Evolutionary conservation across 176 grass and related monocot genomes (phyloP).

Genomic region (Aegilops speltoides): DNA sequence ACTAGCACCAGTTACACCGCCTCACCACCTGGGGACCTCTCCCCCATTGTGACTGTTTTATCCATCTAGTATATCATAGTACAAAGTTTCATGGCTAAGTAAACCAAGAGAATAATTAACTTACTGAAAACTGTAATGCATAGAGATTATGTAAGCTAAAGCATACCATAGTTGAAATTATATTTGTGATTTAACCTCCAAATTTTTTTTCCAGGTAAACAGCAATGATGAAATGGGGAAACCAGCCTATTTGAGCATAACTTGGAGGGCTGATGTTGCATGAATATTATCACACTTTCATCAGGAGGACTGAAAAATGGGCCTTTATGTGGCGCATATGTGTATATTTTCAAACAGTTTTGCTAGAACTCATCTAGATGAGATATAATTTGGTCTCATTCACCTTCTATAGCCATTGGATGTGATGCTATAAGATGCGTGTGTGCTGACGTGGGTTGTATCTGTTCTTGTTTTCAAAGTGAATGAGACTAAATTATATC

Average conservation of each 20-base stretch:
- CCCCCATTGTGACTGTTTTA: not conserved
- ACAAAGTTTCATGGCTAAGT: not conserved
- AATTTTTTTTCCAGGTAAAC: constrained; percentile 25
- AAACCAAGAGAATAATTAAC: not conserved
- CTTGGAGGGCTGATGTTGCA: constrained; percentile 4
- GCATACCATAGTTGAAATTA: not conserved
- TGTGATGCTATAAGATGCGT: too few relatives aligned
- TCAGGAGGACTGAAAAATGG: not conserved
- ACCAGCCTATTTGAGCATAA: not conserved
- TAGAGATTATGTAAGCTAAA: not conserved
- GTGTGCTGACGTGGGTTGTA: too few relatives aligned
- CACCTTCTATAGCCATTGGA: too few relatives aligned
- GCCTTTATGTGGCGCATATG: not conserved
- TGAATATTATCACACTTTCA: not conserved
- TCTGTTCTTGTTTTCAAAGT: too few relatives aligned
- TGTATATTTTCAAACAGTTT: constrained; percentile 15
- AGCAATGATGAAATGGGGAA: not conserved
- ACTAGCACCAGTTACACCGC: not conserved
- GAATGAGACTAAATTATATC: too few relatives aligned
- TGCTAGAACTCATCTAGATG: too few relatives aligned
- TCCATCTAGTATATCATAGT: not conserved
- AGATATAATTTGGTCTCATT: too few relatives aligned
- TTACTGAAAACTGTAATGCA: not conserved
- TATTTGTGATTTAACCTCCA: constrained; percentile 8
- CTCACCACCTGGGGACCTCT: not conserved